These are phyloP conservation scores for Xylariales sp. DNA, from an alignment of 2,329 filamentous ascomycete genomes.

Conservation along the genomic window DNA sequence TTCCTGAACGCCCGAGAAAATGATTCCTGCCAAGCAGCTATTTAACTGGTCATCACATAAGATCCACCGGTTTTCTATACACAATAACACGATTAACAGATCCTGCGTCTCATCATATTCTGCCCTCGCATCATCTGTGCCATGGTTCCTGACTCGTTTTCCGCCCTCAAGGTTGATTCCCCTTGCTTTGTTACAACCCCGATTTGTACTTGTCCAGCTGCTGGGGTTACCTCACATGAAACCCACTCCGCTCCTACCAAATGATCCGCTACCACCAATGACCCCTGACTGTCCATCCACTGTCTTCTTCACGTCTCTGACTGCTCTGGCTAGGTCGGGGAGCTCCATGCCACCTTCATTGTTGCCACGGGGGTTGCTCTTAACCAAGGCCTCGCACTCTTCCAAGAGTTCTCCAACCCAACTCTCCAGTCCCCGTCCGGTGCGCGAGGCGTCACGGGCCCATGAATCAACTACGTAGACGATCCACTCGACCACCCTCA, in stretches of 20 bases:
- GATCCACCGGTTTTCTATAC: too few relatives aligned
- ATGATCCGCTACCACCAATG: conserved; percentile 35
- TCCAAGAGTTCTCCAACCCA: conserved; percentile 35
- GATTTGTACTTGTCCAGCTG: too few relatives aligned
- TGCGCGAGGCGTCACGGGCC: conserved; percentile 35
- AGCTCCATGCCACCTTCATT: conserved; percentile 43
- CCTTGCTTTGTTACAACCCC: too few relatives aligned
- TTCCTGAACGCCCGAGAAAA: too few relatives aligned
- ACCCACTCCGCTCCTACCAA: conserved; percentile 25
- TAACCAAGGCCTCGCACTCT: conserved; percentile 43
- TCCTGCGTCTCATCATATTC: too few relatives aligned
- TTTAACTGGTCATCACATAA: too few relatives aligned
- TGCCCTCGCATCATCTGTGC: too few relatives aligned
- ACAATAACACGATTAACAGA: too few relatives aligned
- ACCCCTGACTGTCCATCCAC: conserved; percentile 38
- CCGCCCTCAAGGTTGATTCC: too few relatives aligned
- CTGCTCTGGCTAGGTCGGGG: conserved; percentile 35
- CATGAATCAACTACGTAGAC: conserved; percentile 40
- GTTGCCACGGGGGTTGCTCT: conserved; percentile 24
- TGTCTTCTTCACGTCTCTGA: conserved; percentile 38
- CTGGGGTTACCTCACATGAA: conserved; percentile 34
- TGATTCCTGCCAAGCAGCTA: too few relatives aligned
- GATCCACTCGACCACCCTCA: conserved; percentile 52
- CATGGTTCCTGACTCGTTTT: too few relatives aligned
- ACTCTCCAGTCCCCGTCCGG: conserved; percentile 20